Evolutionary conservation across 345 rosid genomes (phyloP), one percentile per base, ranked within the genome.

Genomic region (Sapria himalayana): DNA sequence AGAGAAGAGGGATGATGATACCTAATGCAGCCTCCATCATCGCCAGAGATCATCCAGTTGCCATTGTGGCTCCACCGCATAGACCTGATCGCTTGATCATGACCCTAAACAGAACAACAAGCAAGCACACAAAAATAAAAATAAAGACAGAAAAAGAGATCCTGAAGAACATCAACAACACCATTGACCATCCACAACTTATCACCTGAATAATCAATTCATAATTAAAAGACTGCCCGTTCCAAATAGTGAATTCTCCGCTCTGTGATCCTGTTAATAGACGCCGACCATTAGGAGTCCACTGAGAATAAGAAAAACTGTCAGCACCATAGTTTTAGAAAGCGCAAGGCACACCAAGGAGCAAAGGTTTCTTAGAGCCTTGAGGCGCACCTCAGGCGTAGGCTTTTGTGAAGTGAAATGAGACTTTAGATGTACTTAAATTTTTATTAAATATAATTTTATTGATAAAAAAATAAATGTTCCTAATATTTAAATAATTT

Each of bases 31-130:
- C 98, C 98, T 24, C 93, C 98, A 58, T 89, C 98, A 59, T 89
- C 98, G 44, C 98, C 98, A 47, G 98, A 82, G 50, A 89, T 78
- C 98, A 89, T 82, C 80, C 76, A 89, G 52, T 68, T 89, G 55
- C 79, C 98, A 71, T 82, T 82, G 63, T 82, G 91, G 52, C 98
- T 89, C 98, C 98, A 82, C 11, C 74, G 62, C 94, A 79, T 82
- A 43, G 98, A 89, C 67, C 94, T 74, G 48, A 89, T 89, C 36
- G 98, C 93, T 52, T 74, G 82, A 60, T 89, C 98, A 82, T 89
- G 98, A 38, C 94, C 98, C 98, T 89, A 61, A 25, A 46, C 1
- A 55, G 32, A 48, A 20, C 24, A 47, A n/a, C n/a, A 22, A 53
- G 31, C 22, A 23, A 14, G 17, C 16, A 15, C 11, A 19, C 15